Conservation (phyloP, 1,139 yeast species). For the Sugiyamaella japonica region DNA sequence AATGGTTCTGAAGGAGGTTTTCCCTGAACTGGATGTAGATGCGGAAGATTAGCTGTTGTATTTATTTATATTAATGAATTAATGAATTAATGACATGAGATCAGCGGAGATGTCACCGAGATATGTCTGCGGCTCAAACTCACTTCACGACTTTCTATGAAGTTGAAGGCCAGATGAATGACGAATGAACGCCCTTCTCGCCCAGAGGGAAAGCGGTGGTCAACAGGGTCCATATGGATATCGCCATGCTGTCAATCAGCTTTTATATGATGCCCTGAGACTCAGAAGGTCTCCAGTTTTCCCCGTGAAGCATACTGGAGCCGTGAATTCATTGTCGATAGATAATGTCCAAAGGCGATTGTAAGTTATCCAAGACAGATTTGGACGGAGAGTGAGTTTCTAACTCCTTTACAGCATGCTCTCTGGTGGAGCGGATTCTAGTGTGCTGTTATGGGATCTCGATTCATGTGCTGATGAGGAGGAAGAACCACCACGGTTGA, state of each 20-base stretch:
- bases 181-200: conserved; percentile 11
- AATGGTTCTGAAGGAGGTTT: conserved; percentile 47
- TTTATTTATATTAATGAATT: conserved; percentile 9
- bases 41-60: not conserved
- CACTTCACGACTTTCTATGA: not conserved
- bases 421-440: conserved; percentile 78
- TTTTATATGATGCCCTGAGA: conserved; percentile 22
- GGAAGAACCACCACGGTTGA: conserved; percentile 6
- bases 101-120: not conserved
- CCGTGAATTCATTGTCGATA: conserved; percentile 66
- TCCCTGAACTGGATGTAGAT: conserved; percentile 29
- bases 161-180: not conserved
- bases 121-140: conserved; percentile 8
- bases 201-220: conserved; percentile 1
- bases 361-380: conserved; percentile 38
- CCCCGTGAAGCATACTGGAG: conserved; percentile 36
- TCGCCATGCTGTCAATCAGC: conserved; percentile 20
- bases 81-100: not conserved
- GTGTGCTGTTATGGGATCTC: conserved; percentile 45
- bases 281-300: conserved; percentile 21
- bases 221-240: conserved; percentile 3
- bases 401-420: conserved; percentile 41
- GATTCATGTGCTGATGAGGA: conserved; percentile 13
- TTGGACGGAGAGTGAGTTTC: not conserved
- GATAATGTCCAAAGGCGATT: conserved; percentile 46